A percentile compares a stretch with the other conserved stretches of the same genome.
Conservation (phyloP, 345 rosid genomes). For the Moricandia arvensis region DNA sequence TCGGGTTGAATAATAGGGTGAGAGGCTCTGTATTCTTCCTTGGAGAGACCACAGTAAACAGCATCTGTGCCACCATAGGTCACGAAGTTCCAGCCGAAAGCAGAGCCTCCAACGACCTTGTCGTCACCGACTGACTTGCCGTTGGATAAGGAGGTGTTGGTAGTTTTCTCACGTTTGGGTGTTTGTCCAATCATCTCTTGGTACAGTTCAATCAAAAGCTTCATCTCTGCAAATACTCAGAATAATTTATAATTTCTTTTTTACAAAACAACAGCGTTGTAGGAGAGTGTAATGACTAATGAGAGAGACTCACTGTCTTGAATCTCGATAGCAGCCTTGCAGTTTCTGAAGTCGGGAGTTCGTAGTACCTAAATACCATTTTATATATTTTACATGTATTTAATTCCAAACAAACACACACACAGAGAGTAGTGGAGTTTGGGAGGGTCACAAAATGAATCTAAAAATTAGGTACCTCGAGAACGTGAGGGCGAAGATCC, state of each 20-base stretch:
- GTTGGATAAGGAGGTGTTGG: slow-evolving; percentile 37
- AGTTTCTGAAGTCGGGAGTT: slow-evolving; percentile 63
- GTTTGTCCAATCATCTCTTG: slow-evolving; percentile 52
- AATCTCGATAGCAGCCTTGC: slow-evolving; percentile 65
- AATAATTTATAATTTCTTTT: neutral
- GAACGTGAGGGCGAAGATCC: slow-evolving; percentile 62
- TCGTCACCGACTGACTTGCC: slow-evolving; percentile 42
- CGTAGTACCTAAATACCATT: slow-evolving; percentile 45
- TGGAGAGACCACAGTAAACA: slow-evolving; percentile 63
- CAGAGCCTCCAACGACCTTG: slow-evolving; percentile 74
- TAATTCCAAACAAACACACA: neutral
- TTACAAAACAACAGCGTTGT: neutral
- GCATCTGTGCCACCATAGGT: slow-evolving; percentile 52
- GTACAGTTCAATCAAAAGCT: slow-evolving; percentile 57
- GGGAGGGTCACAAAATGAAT: too few species aligned
- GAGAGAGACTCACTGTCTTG: slow-evolving; percentile 55
- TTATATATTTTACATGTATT: too few species aligned
- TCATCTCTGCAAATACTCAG: slow-evolving; percentile 55
- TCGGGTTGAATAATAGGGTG: slow-evolving; percentile 29
- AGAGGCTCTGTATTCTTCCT: slow-evolving; percentile 63
- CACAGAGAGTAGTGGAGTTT: neutral
- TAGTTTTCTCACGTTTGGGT: slow-evolving; percentile 33
- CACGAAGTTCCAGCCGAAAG: slow-evolving; percentile 89
- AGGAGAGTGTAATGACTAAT: neutral
- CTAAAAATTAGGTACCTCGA: slow-evolving; percentile 42